phyloP scores from a whole-genome alignment of 805 yeast genomes.

The Lipomyces mesembrius region DNA sequence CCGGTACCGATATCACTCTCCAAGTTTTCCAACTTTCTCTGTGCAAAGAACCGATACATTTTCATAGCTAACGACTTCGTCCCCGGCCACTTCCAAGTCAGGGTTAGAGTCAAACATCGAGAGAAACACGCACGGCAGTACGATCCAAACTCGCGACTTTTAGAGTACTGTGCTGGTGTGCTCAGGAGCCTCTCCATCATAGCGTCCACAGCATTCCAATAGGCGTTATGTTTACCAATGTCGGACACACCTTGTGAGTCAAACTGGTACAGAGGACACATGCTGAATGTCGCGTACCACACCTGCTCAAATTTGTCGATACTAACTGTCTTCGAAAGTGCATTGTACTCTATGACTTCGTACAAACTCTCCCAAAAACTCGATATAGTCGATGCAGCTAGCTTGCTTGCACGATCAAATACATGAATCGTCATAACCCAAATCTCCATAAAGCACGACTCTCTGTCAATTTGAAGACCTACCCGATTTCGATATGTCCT shows the following conservation, averaged over 20 bases:
- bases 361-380: slow-evolving; percentile 30
- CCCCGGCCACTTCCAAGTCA: slow-evolving; percentile 38
- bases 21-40: slow-evolving; percentile 34
- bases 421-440: slow-evolving; percentile 34
- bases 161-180: slow-evolving; percentile 6
- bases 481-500: slow-evolving; percentile 26
- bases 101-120: slow-evolving; percentile 34
- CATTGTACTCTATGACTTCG: slow-evolving; percentile 18
- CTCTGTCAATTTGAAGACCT: slow-evolving; percentile 20
- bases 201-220: slow-evolving; percentile 28
- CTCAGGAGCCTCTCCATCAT: slow-evolving; percentile 23
- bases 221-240: not conserved
- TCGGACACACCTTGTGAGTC: slow-evolving; percentile 18
- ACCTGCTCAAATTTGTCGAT: slow-evolving; percentile 30
- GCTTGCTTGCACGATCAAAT: slow-evolving; percentile 17
- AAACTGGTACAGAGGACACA: slow-evolving; percentile 37
- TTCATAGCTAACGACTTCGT: slow-evolving; percentile 34
- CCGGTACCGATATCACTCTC: slow-evolving; percentile 28
- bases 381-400: slow-evolving; percentile 3
- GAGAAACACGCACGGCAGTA: slow-evolving; percentile 36
- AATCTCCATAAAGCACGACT: slow-evolving; percentile 26
- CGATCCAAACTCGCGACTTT: slow-evolving; percentile 13
- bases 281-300: slow-evolving; percentile 34
- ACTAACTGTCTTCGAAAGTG: slow-evolving; percentile 1
- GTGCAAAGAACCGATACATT: slow-evolving; percentile 37